phyloP scores from a whole-genome alignment of 495 filamentous ascomycete genomes.

The Ramalina intermedia region DNA sequence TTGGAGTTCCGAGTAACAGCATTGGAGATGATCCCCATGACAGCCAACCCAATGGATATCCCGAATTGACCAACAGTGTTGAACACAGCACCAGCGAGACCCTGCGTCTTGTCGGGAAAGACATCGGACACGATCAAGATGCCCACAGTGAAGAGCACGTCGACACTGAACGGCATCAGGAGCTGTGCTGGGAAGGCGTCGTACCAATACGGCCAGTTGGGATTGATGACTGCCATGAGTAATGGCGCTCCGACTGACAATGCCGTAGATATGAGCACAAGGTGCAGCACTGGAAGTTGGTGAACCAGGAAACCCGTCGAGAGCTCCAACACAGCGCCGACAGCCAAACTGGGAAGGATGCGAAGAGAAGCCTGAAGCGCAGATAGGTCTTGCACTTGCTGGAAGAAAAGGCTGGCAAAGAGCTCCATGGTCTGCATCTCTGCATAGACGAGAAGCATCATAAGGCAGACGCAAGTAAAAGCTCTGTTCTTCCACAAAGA shows the following conservation, averaged over 20 bases:
- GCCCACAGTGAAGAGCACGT: slow-evolving; percentile 41
- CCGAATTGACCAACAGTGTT: slow-evolving; percentile 50
- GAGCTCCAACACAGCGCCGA: slow-evolving; percentile 38
- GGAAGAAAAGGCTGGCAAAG: slow-evolving; percentile 32
- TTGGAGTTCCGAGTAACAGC: slow-evolving; percentile 28
- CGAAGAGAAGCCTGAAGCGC: slow-evolving; percentile 35
- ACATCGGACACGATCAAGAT: slow-evolving; percentile 44
- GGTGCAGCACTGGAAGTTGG: slow-evolving; percentile 31
- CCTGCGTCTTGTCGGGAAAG: slow-evolving; percentile 43
- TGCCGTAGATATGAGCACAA: slow-evolving; percentile 30
- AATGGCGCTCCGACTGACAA: slow-evolving; percentile 36
- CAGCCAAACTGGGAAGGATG: slow-evolving; percentile 40
- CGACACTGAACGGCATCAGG: slow-evolving; percentile 39
- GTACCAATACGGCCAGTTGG: slow-evolving; percentile 41
- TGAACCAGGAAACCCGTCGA: slow-evolving; percentile 40
- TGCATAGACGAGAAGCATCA: slow-evolving; percentile 34
- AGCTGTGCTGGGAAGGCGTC: slow-evolving; percentile 36
- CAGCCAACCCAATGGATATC: slow-evolving; percentile 39
- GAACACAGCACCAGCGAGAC: slow-evolving; percentile 50
- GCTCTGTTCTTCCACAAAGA: slow-evolving; percentile 34
- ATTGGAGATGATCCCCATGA: slow-evolving; percentile 40
- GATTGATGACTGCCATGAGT: slow-evolving; percentile 33
- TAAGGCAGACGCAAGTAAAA: slow-evolving; percentile 36
- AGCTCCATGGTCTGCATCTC: slow-evolving; percentile 36
- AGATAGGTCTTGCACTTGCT: slow-evolving; percentile 25